Conservation (phyloP, 2,329 filamentous ascomycete species). For the Trichoderma asperellum region DNA sequence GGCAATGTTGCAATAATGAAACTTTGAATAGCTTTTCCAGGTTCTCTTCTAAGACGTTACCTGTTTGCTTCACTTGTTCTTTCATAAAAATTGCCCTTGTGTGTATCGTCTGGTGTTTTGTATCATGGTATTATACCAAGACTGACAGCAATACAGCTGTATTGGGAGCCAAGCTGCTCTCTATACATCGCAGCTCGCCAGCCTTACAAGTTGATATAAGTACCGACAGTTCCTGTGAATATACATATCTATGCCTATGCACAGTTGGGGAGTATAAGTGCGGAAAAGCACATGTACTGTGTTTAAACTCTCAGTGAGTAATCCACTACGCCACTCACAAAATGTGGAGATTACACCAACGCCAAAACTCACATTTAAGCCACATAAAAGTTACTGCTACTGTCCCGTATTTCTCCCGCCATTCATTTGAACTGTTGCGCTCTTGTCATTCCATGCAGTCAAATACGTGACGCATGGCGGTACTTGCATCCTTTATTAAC, state of each 20-base stretch:
- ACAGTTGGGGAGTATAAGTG: background rate
- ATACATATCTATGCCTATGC: background rate
- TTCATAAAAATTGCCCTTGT: conserved; percentile 27
- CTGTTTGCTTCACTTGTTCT: conserved; percentile 35
- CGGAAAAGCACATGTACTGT: background rate
- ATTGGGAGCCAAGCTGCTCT: conserved; percentile 2
- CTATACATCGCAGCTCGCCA: background rate
- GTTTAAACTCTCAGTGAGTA: background rate
- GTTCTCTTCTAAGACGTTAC: conserved; percentile 39
- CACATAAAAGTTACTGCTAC: background rate
- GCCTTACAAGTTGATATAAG: too few species aligned
- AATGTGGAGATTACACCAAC: background rate
- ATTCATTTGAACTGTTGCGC: background rate
- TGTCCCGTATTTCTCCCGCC: background rate
- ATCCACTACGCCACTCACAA: background rate
- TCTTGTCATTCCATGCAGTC: background rate
- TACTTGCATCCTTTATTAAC: background rate
- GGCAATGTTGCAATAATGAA: conserved; percentile 49
- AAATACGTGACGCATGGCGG: background rate
- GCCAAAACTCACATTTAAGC: background rate
- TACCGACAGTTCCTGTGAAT: background rate
- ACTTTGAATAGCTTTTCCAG: conserved; percentile 40
- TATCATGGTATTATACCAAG: too few species aligned
- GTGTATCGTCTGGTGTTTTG: background rate
- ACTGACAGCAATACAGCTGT: background rate